Evolutionary conservation across 2,329 filamentous ascomycete species (phyloP).

Genomic region (Furcasterigmium furcatum): DNA sequence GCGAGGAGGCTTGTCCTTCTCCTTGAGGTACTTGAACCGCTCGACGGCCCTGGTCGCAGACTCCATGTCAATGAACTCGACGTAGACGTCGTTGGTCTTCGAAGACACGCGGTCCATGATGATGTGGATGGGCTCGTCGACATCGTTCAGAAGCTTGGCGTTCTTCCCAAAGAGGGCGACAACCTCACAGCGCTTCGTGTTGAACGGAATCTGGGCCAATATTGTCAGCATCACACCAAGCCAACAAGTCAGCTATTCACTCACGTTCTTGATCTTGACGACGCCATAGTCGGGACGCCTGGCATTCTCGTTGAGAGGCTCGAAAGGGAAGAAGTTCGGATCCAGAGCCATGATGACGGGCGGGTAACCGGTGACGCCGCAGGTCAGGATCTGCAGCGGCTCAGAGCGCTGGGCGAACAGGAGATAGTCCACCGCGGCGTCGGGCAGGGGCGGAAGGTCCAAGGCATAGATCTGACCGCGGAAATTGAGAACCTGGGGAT

Average conservation of each 20-base stretch:
- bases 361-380: constrained; percentile 26
- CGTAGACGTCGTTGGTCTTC: constrained; percentile 60
- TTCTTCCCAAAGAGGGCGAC: constrained; percentile 58
- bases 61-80: constrained; percentile 51
- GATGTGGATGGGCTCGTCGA: constrained; percentile 56
- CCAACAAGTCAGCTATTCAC: constrained; percentile 14
- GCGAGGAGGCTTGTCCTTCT: constrained; percentile 38
- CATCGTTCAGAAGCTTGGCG: constrained; percentile 50
- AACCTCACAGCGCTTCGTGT: constrained; percentile 49
- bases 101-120: constrained; percentile 62
- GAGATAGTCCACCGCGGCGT: constrained; percentile 10
- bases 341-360: constrained; percentile 28
- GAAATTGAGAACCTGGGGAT: not conserved
- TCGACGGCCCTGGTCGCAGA: constrained; percentile 53
- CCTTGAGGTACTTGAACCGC: constrained; percentile 35
- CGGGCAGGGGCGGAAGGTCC: not conserved
- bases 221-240: constrained; percentile 1
- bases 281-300: constrained; percentile 35
- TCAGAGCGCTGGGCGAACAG: constrained; percentile 27
- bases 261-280: constrained; percentile 47
- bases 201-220: constrained; percentile 50
- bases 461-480: not conserved
- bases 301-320: constrained; percentile 17
- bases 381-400: constrained; percentile 32
- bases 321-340: constrained; percentile 41